Base-by-base conservation (phyloP, 768 basidiomycete species). In the Leccinellum albellum region DNA sequence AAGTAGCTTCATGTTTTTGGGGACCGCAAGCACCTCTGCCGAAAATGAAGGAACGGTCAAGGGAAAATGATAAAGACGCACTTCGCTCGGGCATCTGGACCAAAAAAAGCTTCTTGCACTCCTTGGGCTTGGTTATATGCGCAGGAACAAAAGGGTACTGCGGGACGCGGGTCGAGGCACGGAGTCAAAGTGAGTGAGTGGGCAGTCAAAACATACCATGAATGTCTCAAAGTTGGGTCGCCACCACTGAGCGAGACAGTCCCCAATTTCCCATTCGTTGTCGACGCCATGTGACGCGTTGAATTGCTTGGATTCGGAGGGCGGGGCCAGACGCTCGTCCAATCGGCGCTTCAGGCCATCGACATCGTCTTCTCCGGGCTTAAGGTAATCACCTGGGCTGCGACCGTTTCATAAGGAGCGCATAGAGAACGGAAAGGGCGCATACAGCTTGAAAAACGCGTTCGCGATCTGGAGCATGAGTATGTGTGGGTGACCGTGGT, bases 171-270 rank as follows among this genome's bases (percentile, higher is more conserved):
- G 51, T 62, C 46, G 47, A 44, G 44, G 3, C 42, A 47, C 33
- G 15, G 55, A 12, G 20, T 20, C 20, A 15, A 23, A 13, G n/a
- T 20, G n/a, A n/a, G 24, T 20, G 47, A 48, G 33, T 29, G 15
- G 10, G 35, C 46, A 6, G 47, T 40, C 20, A 33, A 42, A 20
- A 80, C 88, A 66, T 64, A 96, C 95, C 89, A 97, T 95, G 75
- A 98, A 98, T 0, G 94, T 95, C 77, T 99, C 97, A 64, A 97
- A 99, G 68, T 97, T 97, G 0, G 96, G 96, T 50, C 97, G 76
- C 90, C 91, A 99, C 95, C 96, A 99, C 70, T 95, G 94, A 0
- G 93, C 93, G n/a, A 98, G 79, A 64, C 93, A 94, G 64, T 98
- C 95, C 1, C 90, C 90, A 37, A 98, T 93, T 72, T 95, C 90